A percentile compares a stretch with the other conserved stretches of the same genome.
Evolutionary conservation across 768 basidiomycete genomes (phyloP).

Genomic region (Cystobasidium onofrii): DNA sequence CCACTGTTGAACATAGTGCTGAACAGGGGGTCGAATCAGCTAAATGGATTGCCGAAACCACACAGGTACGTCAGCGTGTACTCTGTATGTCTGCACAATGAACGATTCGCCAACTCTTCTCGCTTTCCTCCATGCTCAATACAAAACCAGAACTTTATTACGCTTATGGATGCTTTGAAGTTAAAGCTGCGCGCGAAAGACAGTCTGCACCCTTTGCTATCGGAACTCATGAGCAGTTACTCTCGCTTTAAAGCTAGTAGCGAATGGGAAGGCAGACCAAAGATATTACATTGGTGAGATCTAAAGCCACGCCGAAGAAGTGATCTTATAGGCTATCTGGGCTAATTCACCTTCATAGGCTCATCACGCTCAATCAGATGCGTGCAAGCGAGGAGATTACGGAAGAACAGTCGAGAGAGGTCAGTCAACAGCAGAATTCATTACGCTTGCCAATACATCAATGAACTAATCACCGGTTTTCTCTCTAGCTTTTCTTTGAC

Average conservation of each 20-base stretch:
- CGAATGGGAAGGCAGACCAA: conserved; percentile 91
- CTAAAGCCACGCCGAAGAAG: too few species aligned
- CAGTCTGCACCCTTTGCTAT: conserved; percentile 84
- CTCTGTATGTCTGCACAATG: too few species aligned
- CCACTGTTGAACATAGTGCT: conserved; percentile 89
- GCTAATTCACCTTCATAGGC: conserved; percentile 51
- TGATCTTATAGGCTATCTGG: background rate
- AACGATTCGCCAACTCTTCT: too few species aligned
- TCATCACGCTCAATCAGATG: conserved; percentile 94
- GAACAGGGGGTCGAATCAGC: conserved; percentile 86
- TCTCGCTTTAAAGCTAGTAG: conserved; percentile 88
- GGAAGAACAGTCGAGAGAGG: conserved; percentile 83
- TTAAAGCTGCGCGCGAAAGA: conserved; percentile 91
- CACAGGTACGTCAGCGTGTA: conserved; percentile 58
- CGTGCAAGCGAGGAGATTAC: conserved; percentile 91
- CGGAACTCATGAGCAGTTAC: conserved; percentile 90
- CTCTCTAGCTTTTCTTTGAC: conserved; percentile 6
- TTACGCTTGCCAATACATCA: background rate
- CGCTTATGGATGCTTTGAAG: conserved; percentile 95
- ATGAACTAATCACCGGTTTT: background rate
- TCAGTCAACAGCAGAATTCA: background rate
- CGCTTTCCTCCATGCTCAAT: too few species aligned
- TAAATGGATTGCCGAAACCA: conserved; percentile 96
- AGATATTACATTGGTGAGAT: conserved; percentile 81
- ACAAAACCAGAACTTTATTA: conserved; percentile 91